These are phyloP conservation scores for Trichosporon inkin DNA, from an alignment of 1,284 basidiomycete genomes.

Conservation along the genomic window DNA sequence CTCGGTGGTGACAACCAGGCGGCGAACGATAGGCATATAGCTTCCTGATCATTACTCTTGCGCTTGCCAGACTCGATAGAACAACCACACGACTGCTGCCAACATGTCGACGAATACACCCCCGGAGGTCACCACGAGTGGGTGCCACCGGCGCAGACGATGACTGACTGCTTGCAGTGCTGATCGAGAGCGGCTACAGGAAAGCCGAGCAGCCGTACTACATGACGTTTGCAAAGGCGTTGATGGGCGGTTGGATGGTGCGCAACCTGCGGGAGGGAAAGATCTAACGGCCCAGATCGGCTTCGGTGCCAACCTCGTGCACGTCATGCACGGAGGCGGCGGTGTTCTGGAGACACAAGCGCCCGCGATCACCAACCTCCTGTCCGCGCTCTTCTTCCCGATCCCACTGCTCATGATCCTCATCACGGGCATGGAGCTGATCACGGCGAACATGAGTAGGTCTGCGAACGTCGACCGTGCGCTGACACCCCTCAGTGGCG, in stretches of 20 bases:
- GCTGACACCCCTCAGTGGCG: slow-evolving; percentile 18
- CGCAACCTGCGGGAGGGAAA: neutral
- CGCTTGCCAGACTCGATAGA: no score
- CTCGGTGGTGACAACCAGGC: no score
- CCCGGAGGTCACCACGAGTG: slow-evolving; percentile 24
- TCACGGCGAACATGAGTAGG: slow-evolving; percentile 30
- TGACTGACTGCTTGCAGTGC: slow-evolving; percentile 12
- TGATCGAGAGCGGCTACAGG: slow-evolving; percentile 23
- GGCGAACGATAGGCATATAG: no score
- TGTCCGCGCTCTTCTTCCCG: slow-evolving; percentile 29
- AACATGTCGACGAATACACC: slow-evolving; percentile 15
- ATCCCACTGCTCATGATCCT: slow-evolving; percentile 31
- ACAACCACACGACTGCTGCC: neutral
- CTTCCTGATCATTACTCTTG: no score
- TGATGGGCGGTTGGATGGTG: slow-evolving; percentile 30
- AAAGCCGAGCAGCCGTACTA: slow-evolving; percentile 27
- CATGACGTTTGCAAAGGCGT: slow-evolving; percentile 28
- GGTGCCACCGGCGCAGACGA: neutral
- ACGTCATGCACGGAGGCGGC: slow-evolving; percentile 23
- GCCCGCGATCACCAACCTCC: slow-evolving; percentile 24
- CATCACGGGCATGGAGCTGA: slow-evolving; percentile 28
- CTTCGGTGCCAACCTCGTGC: slow-evolving; percentile 28
- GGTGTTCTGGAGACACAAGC: slow-evolving; percentile 22
- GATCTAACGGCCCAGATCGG: slow-evolving; percentile 9
- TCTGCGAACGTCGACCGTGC: neutral